These are phyloP conservation scores for Rhodomyrtus psidioides DNA, from an alignment of 441 rosid genomes.

Conservation along the genomic window DNA sequence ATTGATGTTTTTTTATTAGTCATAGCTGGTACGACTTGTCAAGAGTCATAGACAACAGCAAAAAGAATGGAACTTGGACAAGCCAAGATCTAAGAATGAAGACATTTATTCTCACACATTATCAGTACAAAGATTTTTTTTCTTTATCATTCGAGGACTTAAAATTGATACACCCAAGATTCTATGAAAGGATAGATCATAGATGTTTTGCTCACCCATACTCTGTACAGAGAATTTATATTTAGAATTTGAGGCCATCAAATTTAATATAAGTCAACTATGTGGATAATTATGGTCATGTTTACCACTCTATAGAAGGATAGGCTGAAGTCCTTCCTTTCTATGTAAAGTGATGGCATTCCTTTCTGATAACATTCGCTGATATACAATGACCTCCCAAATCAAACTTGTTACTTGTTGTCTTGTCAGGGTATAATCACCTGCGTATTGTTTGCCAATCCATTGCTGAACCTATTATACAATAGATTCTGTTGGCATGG, in stretches of 20 bases:
- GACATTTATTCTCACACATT: background rate
- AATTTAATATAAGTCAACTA: background rate
- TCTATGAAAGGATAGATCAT: background rate
- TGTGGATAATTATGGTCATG: background rate
- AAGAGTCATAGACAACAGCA: background rate
- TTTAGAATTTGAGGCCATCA: background rate
- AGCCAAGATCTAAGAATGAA: background rate
- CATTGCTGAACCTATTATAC: background rate
- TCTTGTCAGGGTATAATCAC: background rate
- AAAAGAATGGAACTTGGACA: background rate
- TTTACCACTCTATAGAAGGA: background rate
- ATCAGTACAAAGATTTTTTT: background rate
- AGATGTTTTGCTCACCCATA: background rate
- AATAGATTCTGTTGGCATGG: background rate
- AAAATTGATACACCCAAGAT: background rate
- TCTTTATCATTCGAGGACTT: background rate
- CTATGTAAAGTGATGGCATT: background rate
- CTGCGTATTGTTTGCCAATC: background rate
- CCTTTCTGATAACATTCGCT: background rate
- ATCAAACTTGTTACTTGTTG: background rate
- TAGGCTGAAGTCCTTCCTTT: background rate
- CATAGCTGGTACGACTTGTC: background rate
- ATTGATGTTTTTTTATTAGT: background rate
- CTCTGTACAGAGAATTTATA: background rate
- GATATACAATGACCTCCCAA: background rate